phyloP scores from a whole-genome alignment of 331 rosid genomes.

The Prunus yedoensis region DNA sequence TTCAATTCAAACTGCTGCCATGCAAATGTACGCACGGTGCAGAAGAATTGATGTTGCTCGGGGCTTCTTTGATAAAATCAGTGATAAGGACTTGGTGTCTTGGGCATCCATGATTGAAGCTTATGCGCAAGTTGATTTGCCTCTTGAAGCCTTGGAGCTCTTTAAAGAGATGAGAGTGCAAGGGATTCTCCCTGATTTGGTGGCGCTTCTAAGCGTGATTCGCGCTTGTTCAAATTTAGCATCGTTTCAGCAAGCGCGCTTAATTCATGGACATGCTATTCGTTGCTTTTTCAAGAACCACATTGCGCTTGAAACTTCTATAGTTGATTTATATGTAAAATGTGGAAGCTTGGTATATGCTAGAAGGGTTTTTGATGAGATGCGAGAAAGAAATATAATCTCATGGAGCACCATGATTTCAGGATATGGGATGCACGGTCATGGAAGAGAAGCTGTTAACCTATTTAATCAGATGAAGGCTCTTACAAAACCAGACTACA shows the following conservation, averaged over 20 bases:
- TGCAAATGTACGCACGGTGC: conserved; percentile 46
- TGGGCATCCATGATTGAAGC: conserved; percentile 53
- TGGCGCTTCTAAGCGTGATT: conserved; percentile 39
- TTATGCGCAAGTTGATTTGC: conserved; percentile 32
- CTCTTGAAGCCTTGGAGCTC: conserved; percentile 35
- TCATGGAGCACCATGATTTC: conserved; percentile 58
- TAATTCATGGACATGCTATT: conserved; percentile 34
- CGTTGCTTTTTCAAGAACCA: conserved; percentile 25
- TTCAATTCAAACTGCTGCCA: conserved; percentile 36
- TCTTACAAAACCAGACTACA: conserved; percentile 40
- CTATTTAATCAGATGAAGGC: conserved; percentile 48
- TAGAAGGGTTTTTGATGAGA: conserved; percentile 38
- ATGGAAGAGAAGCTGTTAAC: conserved; percentile 38
- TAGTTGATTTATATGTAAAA: conserved; percentile 52
- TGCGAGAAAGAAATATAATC: conserved; percentile 42
- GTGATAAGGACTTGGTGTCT: conserved; percentile 41
- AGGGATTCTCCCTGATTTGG: conserved; percentile 31
- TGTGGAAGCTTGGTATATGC: conserved; percentile 48
- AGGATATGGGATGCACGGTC: conserved; percentile 54
- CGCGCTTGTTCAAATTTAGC: conserved; percentile 50
- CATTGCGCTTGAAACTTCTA: conserved; percentile 35
- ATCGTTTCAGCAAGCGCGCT: conserved; percentile 41
- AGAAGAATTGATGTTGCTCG: conserved; percentile 38
- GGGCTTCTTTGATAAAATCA: conserved; percentile 34
- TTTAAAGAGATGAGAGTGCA: conserved; percentile 30